Conservation (phyloP, 306 rosid species). For the Styphnolobium japonicum region DNA sequence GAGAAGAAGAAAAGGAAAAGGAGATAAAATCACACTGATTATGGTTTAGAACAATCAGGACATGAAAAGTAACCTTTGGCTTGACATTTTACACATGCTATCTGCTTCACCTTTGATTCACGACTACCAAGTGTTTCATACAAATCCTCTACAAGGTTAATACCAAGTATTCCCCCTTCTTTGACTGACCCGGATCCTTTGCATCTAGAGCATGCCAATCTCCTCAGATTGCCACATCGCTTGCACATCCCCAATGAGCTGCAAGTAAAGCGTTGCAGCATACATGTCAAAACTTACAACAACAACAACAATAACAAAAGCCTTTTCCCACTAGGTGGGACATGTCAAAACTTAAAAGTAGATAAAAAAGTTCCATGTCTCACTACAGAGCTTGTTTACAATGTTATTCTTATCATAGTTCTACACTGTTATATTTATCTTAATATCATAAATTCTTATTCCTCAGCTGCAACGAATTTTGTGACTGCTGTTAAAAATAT, state of each 20-base stretch:
- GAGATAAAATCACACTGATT: not conserved
- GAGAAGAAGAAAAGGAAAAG: too few species aligned
- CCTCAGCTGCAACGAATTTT: not conserved
- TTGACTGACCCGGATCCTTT: conserved; percentile 64
- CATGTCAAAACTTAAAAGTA: not conserved
- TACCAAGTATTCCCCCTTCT: conserved; percentile 54
- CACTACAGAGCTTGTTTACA: not conserved
- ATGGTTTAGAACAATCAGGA: conserved; percentile 62
- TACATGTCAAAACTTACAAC: not conserved
- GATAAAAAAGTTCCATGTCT: not conserved
- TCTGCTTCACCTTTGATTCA: conserved; percentile 36
- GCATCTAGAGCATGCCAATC: conserved; percentile 73
- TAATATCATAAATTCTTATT: not conserved
- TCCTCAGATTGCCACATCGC: conserved; percentile 74
- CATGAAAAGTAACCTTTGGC: conserved; percentile 75
- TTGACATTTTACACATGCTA: conserved; percentile 59
- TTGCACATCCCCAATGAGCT: conserved; percentile 86
- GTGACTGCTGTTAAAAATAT: not conserved
- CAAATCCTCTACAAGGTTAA: conserved; percentile 43
- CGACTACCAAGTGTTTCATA: conserved; percentile 43
- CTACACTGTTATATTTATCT: not conserved
- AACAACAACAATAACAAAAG: too few species aligned
- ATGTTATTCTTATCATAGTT: not conserved
- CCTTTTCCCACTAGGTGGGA: too few species aligned
- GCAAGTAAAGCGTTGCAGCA: conserved; percentile 18